phyloP scores from a whole-genome alignment of 2,329 filamentous ascomycete species.

The Trichoderma sp. region DNA sequence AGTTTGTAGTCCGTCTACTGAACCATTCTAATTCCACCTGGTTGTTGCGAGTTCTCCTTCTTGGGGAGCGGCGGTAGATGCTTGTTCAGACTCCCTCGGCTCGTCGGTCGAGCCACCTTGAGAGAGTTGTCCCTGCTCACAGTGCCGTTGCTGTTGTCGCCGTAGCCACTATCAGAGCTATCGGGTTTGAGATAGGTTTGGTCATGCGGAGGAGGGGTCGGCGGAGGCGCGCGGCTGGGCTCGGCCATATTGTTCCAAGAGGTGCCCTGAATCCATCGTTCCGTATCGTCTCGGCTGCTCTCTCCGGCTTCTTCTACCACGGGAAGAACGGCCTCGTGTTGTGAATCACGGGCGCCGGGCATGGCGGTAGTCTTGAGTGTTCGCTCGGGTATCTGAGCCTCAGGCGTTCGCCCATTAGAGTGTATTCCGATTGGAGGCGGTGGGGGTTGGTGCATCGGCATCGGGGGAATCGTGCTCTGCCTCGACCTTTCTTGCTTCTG shows the following conservation, averaged over 20 bases:
- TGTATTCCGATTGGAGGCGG: constrained; percentile 33
- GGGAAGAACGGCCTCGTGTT: constrained; percentile 62
- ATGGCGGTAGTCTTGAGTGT: constrained; percentile 44
- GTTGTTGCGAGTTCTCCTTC: constrained; percentile 29
- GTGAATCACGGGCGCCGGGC: constrained; percentile 52
- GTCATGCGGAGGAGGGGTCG: constrained; percentile 36
- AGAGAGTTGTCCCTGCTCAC: constrained; percentile 31
- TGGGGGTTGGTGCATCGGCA: constrained; percentile 47
- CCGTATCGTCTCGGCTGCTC: constrained; percentile 52
- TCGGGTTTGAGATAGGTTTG: constrained; percentile 39
- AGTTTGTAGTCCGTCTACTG: constrained; percentile 28
- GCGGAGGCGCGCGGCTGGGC: constrained; percentile 43
- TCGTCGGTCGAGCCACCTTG: constrained; percentile 38
- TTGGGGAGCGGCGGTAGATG: constrained; percentile 55
- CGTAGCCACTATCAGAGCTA: constrained; percentile 49
- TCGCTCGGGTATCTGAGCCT: constrained; percentile 59
- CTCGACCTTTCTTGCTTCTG: constrained; percentile 36
- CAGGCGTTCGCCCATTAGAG: constrained; percentile 38
- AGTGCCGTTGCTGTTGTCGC: constrained; percentile 35
- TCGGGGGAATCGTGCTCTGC: constrained; percentile 44
- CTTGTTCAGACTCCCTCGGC: constrained; percentile 59
- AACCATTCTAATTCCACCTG: constrained; percentile 32
- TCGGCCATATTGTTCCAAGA: constrained; percentile 38
- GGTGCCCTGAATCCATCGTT: constrained; percentile 41
- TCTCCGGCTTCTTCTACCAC: constrained; percentile 91